These are phyloP conservation scores for Skeletonema tropicum DNA, from an alignment of 108 stramenopile species.

Conservation along the genomic window DNA sequence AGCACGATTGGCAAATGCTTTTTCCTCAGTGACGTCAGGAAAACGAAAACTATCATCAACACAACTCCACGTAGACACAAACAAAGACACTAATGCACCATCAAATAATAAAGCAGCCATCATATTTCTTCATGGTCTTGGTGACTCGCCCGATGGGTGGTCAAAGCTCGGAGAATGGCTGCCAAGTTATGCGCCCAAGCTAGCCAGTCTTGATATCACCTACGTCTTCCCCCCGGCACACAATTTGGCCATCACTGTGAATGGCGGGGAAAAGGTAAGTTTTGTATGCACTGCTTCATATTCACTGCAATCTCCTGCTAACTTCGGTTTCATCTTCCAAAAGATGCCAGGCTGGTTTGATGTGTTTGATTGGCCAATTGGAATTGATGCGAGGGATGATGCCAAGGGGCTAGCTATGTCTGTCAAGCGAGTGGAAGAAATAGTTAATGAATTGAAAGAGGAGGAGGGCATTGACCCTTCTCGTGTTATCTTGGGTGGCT, in stretches of 20 bases:
- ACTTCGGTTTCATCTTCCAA: too few relatives aligned
- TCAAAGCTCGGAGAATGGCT: slow-evolving; percentile 33
- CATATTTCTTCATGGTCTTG: slow-evolving; percentile 52
- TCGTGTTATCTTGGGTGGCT: slow-evolving; percentile 48
- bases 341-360: slow-evolving; percentile 39
- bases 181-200: slow-evolving; percentile 27
- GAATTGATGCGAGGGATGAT: slow-evolving; percentile 45
- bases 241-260: slow-evolving; percentile 40
- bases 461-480: slow-evolving; percentile 45
- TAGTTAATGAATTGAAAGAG: slow-evolving; percentile 46
- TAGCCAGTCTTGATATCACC: slow-evolving; percentile 34
- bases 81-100: neutral
- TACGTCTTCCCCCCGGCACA: slow-evolving; percentile 50
- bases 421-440: slow-evolving; percentile 37
- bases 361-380: slow-evolving; percentile 58
- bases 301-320: too few relatives aligned
- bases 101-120: slow-evolving; percentile 39
- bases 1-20: neutral
- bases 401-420: slow-evolving; percentile 38
- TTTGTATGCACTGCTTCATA: too few relatives aligned
- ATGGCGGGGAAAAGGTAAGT: slow-evolving; percentile 47
- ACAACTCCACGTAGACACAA: neutral
- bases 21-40: neutral
- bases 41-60: neutral
- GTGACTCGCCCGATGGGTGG: slow-evolving; percentile 54